phyloP scores from a whole-genome alignment of 1,284 basidiomycete genomes.

The Irpex sp. region DNA sequence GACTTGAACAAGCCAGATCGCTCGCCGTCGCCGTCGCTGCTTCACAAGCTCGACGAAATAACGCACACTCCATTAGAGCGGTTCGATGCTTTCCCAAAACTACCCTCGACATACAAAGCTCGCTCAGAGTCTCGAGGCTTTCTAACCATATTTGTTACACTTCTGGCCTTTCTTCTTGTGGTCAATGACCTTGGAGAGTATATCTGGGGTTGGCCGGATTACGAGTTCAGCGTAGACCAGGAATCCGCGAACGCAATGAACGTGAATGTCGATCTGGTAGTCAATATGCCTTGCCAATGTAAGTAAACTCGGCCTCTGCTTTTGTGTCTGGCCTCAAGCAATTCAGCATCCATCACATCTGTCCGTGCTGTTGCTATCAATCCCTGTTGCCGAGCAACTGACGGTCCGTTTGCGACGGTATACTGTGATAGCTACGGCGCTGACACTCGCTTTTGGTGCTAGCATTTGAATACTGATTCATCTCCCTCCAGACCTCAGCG shows the following conservation, averaged over 20 bases:
- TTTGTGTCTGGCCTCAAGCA: not conserved
- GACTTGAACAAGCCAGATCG: slow-evolving; percentile 19
- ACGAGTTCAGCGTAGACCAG: slow-evolving; percentile 80
- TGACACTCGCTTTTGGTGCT: slow-evolving; percentile 5
- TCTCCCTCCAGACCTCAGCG: slow-evolving; percentile 59
- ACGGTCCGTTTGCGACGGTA: not conserved
- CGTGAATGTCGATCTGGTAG: slow-evolving; percentile 87
- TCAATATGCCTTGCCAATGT: slow-evolving; percentile 93
- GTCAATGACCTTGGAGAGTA: slow-evolving; percentile 89
- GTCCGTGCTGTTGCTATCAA: not conserved
- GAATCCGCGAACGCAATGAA: slow-evolving; percentile 62
- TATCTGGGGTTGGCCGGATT: slow-evolving; percentile 88
- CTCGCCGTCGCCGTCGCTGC: slow-evolving; percentile 31
- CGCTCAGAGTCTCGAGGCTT: slow-evolving; percentile 86
- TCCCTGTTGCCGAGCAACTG: not conserved
- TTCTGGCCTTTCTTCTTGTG: slow-evolving; percentile 72
- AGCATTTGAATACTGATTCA: slow-evolving; percentile 4
- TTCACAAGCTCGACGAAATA: slow-evolving; percentile 55
- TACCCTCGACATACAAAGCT: slow-evolving; percentile 84
- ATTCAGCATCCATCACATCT: not conserved
- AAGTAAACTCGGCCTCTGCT: slow-evolving; percentile 31
- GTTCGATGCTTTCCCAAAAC: slow-evolving; percentile 88
- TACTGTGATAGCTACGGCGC: not conserved
- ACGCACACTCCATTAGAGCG: slow-evolving; percentile 50
- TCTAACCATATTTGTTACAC: slow-evolving; percentile 76